phyloP scores from a whole-genome alignment of 192 early-diverging fungal species.

The Phlyctochytrium bullatum region DNA sequence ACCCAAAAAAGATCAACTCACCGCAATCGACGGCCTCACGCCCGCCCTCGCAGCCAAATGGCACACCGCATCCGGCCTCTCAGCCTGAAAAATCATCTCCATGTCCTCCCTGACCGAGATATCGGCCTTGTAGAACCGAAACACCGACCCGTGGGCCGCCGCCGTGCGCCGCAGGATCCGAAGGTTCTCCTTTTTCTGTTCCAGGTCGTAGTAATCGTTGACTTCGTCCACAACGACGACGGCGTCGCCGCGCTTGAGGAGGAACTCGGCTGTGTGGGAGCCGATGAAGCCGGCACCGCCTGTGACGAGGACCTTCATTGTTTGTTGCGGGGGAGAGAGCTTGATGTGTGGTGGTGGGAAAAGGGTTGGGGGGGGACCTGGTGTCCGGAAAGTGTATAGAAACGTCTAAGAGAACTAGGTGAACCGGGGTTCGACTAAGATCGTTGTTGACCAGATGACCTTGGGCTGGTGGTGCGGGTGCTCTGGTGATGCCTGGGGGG shows the following conservation, averaged over 20 bases:
- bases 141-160: not conserved
- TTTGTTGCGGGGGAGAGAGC: not conserved
- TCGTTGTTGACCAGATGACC: too few species aligned
- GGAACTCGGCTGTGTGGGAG: constrained; percentile 26
- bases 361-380: too few species aligned
- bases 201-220: constrained; percentile 22
- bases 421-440: too few species aligned
- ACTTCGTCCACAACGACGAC: constrained; percentile 31
- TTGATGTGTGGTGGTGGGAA: too few species aligned
- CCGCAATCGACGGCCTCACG: constrained; percentile 11
- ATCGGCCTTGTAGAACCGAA: constrained; percentile 13
- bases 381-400: too few species aligned
- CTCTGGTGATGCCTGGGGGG: too few species aligned
- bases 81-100: constrained; percentile 11
- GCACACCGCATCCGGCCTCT: constrained; percentile 7
- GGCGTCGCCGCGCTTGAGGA: constrained; percentile 14
- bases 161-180: not conserved
- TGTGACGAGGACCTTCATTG: constrained; percentile 21
- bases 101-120: constrained; percentile 7
- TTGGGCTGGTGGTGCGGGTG: too few species aligned
- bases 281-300: constrained; percentile 33
- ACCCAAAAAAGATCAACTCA: constrained; percentile 5
- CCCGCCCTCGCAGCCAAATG: constrained; percentile 15
- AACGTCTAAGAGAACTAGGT: too few species aligned
- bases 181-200: constrained; percentile 12